These are phyloP conservation scores for Xylariaceae sp. DNA, from an alignment of 2,329 filamentous ascomycete species.

Conservation along the genomic window DNA sequence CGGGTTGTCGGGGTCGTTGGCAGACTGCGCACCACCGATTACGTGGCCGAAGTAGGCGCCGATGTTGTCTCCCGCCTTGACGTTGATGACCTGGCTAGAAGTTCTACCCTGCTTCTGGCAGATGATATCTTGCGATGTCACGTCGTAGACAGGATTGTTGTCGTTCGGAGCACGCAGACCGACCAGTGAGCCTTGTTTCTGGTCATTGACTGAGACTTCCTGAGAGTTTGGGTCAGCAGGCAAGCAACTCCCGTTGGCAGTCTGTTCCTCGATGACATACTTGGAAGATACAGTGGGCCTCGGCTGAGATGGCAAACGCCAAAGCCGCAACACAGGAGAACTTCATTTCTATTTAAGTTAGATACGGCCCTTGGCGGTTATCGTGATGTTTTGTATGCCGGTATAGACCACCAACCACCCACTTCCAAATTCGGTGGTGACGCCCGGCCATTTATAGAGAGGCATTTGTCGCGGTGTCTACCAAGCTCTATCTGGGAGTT, in stretches of 20 bases:
- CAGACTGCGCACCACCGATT: conserved; percentile 58
- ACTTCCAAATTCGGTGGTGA: background rate
- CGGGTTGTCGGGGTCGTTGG: conserved; percentile 58
- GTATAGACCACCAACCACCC: background rate
- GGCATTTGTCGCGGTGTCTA: background rate
- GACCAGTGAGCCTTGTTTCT: conserved; percentile 50
- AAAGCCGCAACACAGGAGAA: conserved; percentile 44
- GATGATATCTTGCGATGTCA: conserved; percentile 55
- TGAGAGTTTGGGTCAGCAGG: conserved; percentile 31
- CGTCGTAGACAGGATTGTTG: conserved; percentile 61
- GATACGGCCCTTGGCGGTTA: background rate
- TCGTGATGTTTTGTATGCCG: background rate
- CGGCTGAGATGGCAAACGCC: conserved; percentile 45
- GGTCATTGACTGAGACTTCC: conserved; percentile 56
- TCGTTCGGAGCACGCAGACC: conserved; percentile 56
- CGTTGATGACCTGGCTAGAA: conserved; percentile 53
- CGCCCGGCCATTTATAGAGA: conserved; percentile 18
- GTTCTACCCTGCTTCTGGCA: conserved; percentile 55
- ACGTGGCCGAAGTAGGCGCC: conserved; percentile 61
- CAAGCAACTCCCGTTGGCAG: background rate
- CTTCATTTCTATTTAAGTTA: conserved; percentile 45
- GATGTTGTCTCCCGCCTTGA: conserved; percentile 58
- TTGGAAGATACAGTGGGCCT: conserved; percentile 53
- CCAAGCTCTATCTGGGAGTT: background rate
- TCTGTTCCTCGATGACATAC: conserved; percentile 32